These are phyloP conservation scores for Candida ulmi DNA, from an alignment of 805 yeast genomes.

Conservation along the genomic window DNA sequence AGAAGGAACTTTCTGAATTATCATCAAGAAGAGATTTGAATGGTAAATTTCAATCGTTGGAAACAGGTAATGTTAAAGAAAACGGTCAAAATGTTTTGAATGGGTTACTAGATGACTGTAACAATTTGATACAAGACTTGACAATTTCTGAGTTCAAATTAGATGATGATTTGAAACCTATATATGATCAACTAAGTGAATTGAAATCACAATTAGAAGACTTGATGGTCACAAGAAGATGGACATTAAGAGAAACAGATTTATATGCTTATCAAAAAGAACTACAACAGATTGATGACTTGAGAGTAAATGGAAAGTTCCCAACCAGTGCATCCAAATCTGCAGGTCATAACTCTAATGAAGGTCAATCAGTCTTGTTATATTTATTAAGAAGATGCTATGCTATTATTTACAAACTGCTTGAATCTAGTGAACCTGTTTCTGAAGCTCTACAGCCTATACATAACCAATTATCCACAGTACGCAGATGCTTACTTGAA, in stretches of 20 bases:
- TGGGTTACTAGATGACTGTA: slow-evolving; percentile 80
- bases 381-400: slow-evolving; percentile 87
- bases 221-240: slow-evolving; percentile 83
- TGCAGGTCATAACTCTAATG: not conserved
- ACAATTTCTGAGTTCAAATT: slow-evolving; percentile 36
- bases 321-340: slow-evolving; percentile 14
- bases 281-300: slow-evolving; percentile 67
- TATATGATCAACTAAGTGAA: slow-evolving; percentile 58
- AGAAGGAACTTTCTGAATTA: slow-evolving; percentile 34
- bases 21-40: slow-evolving; percentile 47
- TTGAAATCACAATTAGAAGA: slow-evolving; percentile 75
- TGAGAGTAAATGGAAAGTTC: slow-evolving; percentile 60
- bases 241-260: slow-evolving; percentile 97
- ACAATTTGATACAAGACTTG: slow-evolving; percentile 66
- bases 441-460: slow-evolving; percentile 89
- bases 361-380: slow-evolving; percentile 56
- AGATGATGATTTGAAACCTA: slow-evolving; percentile 47
- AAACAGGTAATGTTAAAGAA: slow-evolving; percentile 26
- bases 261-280: slow-evolving; percentile 75
- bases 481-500: slow-evolving; percentile 83
- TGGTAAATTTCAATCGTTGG: slow-evolving; percentile 45
- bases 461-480: slow-evolving; percentile 90
- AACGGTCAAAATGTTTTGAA: slow-evolving; percentile 49
- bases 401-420: slow-evolving; percentile 80
- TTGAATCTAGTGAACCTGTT: slow-evolving; percentile 93